A percentile compares a stretch with the other conserved stretches of the same genome.
Evolutionary conservation across 169 alveolate species (phyloP).

Genomic region (Cyclospora cayetanensis): DNA sequence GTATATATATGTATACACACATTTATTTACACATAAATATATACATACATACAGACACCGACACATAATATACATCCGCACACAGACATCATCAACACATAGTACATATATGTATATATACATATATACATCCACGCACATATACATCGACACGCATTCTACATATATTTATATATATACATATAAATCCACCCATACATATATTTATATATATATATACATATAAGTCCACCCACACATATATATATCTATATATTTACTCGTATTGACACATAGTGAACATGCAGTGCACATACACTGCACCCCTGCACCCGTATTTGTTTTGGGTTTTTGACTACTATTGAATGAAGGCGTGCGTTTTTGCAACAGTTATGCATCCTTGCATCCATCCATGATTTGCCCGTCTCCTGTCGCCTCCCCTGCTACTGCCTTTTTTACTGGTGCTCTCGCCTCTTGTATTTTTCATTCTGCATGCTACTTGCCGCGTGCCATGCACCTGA

Average conservation of each 20-base stretch:
- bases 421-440: not conserved
- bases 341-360: slow-evolving; percentile 73
- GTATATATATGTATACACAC: no score
- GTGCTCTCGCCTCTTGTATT: not conserved
- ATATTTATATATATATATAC: not conserved
- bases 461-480: not conserved
- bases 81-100: no score
- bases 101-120: not conserved
- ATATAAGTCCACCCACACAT: not conserved
- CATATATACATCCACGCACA: no score
- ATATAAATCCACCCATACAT: no score
- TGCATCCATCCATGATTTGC: not conserved
- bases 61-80: no score
- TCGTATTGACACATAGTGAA: no score
- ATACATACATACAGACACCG: no score
- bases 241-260: no score
- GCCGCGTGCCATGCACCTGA: not conserved
- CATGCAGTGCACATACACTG: not conserved
- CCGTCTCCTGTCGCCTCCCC: not conserved
- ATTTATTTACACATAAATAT: no score
- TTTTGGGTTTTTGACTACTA: not conserved
- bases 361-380: not conserved
- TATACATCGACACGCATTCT: not conserved
- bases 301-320: not conserved
- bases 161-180: no score